These are phyloP conservation scores for Xerocomus potaroensis DNA, from an alignment of 768 basidiomycete species.

Conservation along the genomic window DNA sequence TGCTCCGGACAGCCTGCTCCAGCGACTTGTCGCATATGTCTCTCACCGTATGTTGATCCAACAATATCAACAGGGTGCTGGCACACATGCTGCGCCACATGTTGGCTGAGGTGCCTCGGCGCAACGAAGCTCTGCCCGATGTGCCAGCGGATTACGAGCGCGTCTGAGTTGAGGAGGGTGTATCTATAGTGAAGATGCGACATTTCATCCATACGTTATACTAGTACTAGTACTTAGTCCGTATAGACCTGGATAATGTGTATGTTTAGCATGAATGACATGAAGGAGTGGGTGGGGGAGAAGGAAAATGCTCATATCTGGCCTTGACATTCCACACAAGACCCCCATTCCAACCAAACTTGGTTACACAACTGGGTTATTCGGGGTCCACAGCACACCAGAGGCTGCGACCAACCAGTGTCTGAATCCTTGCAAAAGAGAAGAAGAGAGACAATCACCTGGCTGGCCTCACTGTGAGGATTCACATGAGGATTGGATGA, in stretches of 20 bases:
- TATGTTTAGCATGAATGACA: conserved; percentile 2
- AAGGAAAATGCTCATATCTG: conserved; percentile 68
- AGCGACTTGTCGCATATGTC: conserved; percentile 66
- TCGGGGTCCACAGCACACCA: conserved; percentile 19
- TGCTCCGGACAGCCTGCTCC: conserved; percentile 18
- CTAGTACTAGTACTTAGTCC: conserved; percentile 1
- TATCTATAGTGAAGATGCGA: conserved; percentile 46
- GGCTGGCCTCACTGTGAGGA: not conserved
- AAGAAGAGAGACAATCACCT: conserved; percentile 28
- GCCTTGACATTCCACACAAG: conserved; percentile 71
- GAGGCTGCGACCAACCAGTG: conserved; percentile 53
- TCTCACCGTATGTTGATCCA: conserved; percentile 74
- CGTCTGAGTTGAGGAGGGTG: conserved; percentile 68
- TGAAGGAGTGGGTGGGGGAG: not conserved
- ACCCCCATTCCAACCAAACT: conserved; percentile 44
- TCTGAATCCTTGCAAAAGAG: conserved; percentile 47
- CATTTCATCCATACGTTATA: not conserved
- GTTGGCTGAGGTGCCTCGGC: conserved; percentile 82
- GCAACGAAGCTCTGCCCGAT: conserved; percentile 82
- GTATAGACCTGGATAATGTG: conserved; percentile 5
- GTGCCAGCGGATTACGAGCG: conserved; percentile 80
- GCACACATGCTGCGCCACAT: conserved; percentile 81
- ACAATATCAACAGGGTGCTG: conserved; percentile 83
- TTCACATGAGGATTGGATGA: not conserved
- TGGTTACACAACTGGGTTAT: conserved; percentile 43